Conservation (phyloP, 2,329 filamentous ascomycete genomes). For the Davidsoniella neocaledoniae region DNA sequence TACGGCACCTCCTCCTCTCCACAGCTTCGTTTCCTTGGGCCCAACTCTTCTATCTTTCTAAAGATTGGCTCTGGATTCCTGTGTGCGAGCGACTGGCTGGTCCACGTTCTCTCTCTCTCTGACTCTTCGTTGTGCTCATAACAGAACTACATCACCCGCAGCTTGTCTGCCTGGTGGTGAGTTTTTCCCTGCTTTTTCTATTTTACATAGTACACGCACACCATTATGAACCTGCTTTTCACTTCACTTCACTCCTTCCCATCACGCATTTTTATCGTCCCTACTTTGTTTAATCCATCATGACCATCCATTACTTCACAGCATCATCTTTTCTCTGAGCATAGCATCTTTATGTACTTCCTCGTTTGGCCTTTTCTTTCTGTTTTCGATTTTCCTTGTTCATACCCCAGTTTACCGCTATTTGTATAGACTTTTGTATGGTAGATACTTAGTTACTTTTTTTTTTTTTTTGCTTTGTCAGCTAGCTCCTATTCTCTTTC, state of each 20-base stretch:
- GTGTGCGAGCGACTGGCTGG: too few species aligned
- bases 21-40: too few species aligned
- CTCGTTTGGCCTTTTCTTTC: background rate
- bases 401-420: slow-evolving; percentile 5
- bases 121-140: too few species aligned
- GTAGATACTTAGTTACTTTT: background rate
- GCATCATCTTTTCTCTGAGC: background rate
- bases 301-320: slow-evolving; percentile 1
- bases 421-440: slow-evolving; percentile 1
- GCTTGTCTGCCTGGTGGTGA: too few species aligned
- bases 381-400: background rate
- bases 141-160: too few species aligned
- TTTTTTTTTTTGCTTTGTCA: background rate
- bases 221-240: background rate
- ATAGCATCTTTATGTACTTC: background rate
- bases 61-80: too few species aligned
- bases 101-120: too few species aligned
- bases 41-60: too few species aligned
- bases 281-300: slow-evolving; percentile 4
- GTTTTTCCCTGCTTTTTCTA: too few species aligned
- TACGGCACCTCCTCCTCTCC: too few species aligned
- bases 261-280: background rate
- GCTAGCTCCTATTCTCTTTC: background rate
- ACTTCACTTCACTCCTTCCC: slow-evolving; percentile 2
- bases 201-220: too few species aligned